These are phyloP conservation scores for Xylaria sp. DNA, from an alignment of 2,329 filamentous ascomycete species.

Conservation along the genomic window DNA sequence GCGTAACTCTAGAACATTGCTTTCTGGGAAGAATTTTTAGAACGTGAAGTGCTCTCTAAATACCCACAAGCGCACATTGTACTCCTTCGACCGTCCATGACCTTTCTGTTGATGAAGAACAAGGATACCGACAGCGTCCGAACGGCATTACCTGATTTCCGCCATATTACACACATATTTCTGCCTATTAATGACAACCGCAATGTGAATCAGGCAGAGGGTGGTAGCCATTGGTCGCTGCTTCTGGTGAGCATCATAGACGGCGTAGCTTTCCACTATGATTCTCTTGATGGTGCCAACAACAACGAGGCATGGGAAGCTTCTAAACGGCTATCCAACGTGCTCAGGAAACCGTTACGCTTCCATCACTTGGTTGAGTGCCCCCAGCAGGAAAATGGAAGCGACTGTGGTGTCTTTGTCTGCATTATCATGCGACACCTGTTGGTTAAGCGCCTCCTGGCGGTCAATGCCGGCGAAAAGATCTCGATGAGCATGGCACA, in stretches of 20 bases:
- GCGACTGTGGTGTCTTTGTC: conserved; percentile 94
- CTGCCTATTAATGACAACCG: conserved; percentile 91
- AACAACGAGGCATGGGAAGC: conserved; percentile 73
- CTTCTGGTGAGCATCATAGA: conserved; percentile 89
- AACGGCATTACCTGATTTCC: conserved; percentile 80
- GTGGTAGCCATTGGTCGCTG: conserved; percentile 92
- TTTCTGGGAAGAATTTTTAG: conserved; percentile 97
- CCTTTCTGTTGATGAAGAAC: conserved; percentile 85
- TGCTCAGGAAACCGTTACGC: conserved; percentile 70
- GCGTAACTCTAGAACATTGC: conserved; percentile 74
- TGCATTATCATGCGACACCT: conserved; percentile 94
- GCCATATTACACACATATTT: conserved; percentile 86
- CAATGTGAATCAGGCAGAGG: conserved; percentile 78
- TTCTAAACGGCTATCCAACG: conserved; percentile 68
- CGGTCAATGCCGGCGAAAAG: conserved; percentile 80
- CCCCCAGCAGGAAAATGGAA: conserved; percentile 90
- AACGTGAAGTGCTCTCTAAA: conserved; percentile 81
- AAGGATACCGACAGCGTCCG: conserved; percentile 60
- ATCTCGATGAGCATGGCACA: conserved; percentile 93
- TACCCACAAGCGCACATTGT: conserved; percentile 86
- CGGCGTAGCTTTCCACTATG: conserved; percentile 94
- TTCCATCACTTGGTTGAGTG: conserved; percentile 85
- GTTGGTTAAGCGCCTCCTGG: conserved; percentile 81
- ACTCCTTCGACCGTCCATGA: conserved; percentile 90
- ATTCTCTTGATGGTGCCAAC: conserved; percentile 81